Conservation (phyloP, 192 early-diverging fungal genomes). For the Backusella psychrophila region DNA sequence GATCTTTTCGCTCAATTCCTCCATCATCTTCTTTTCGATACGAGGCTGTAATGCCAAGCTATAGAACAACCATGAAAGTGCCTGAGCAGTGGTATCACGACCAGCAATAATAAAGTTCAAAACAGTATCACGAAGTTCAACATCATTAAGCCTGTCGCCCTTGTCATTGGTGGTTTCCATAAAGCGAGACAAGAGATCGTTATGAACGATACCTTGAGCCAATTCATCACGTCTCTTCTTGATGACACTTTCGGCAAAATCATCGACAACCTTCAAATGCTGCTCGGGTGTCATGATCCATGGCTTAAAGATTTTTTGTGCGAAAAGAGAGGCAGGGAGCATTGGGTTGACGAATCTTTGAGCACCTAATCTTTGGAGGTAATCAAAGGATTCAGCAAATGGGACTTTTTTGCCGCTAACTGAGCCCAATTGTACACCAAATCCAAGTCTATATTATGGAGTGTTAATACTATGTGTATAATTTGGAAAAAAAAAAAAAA, state of each 20-base stretch:
- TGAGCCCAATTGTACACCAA: slow-evolving; percentile 47
- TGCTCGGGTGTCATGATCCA: slow-evolving; percentile 20
- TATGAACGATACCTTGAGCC: not conserved
- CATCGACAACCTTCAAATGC: slow-evolving; percentile 22
- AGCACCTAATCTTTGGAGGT: slow-evolving; percentile 36
- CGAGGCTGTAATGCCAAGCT: slow-evolving; percentile 39
- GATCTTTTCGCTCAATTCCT: slow-evolving; percentile 38
- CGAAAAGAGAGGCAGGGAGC: not conserved
- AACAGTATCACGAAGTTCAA: slow-evolving; percentile 35
- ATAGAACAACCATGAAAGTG: slow-evolving; percentile 53
- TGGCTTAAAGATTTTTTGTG: slow-evolving; percentile 10
- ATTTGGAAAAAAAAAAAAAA: not conserved
- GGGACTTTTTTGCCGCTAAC: slow-evolving; percentile 35
- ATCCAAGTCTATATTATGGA: slow-evolving; percentile 35
- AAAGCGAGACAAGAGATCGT: slow-evolving; percentile 35
- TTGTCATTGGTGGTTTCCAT: slow-evolving; percentile 31
- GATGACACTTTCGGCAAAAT: slow-evolving; percentile 28
- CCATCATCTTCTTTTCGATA: slow-evolving; percentile 40
- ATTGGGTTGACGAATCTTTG: slow-evolving; percentile 34
- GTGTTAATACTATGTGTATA: not conserved
- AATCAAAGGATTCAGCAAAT: slow-evolving; percentile 56
- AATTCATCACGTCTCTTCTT: slow-evolving; percentile 31
- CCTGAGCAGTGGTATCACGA: slow-evolving; percentile 51
- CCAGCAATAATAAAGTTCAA: slow-evolving; percentile 43
- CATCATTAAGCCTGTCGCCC: slow-evolving; percentile 19